Base-by-base conservation (phyloP, 768 basidiomycete species). In the Lactarius sanguifluus region DNA sequence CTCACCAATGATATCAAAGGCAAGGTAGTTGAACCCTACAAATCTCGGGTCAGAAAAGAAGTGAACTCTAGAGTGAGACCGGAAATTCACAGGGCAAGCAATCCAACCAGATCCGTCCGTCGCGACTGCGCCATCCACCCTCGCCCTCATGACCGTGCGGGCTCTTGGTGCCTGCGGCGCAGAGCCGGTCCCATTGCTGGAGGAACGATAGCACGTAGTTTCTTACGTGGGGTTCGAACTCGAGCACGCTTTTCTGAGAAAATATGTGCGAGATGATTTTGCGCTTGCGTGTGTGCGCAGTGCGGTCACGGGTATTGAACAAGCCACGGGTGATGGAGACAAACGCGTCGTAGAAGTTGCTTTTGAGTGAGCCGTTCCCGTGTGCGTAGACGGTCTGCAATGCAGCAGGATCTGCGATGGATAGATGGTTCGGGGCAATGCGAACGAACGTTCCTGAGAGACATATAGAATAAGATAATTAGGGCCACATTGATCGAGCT, bases 241-340 rank as follows among this genome's bases (percentile, higher is more conserved):
- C 90, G 65, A 91, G 74, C 5, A 96, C 92, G 62, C 77, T 91
- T 79, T 94, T 94, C 73, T 90, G 89, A 1, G 88, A 88, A 77
- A 92, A 92, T 71, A 92, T 88, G 73, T 91, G 86, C 1, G 91
- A 88, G 56, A 96, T 85, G 67, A 97, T 91, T 79, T 96, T 96
- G 79, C 93, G 86, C 76, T 94, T 95, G 52, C 93, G 85, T 3
- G 90, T 81, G 73, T 95, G 92, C 63, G 91, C 89, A 2, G 74
- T 72, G 32, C 91, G 85, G 73, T 89, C 83, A 50, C 91, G 85
- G 18, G 88, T 89, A 72, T 87, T 90, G 81, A 91, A 91, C 20
- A 91, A 77, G 2, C 88, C 88, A 36, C 87, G 83, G 38, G 79
- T 72, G 64, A 78, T 76, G 52, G 77, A 76, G 18, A 78, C 77